These are phyloP conservation scores for Cadophora luteo-olivacea DNA, from an alignment of 2,329 filamentous ascomycete species.

Conservation along the genomic window DNA sequence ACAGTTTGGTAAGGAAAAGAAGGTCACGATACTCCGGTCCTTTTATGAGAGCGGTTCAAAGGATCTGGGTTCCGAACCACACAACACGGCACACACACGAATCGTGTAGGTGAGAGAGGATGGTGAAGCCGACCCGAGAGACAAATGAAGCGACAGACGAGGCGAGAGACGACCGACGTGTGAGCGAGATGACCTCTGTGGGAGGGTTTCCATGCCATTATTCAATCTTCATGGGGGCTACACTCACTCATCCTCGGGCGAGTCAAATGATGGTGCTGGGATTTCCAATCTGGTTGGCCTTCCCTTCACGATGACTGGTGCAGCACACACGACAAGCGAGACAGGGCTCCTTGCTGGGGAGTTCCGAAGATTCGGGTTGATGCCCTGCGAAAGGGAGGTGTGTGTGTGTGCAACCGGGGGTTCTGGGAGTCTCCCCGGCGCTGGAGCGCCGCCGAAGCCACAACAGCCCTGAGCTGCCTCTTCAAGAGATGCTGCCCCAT, in stretches of 20 bases:
- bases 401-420: conserved; percentile 10
- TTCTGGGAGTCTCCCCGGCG: conserved; percentile 8
- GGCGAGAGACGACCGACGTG: conserved; percentile 4
- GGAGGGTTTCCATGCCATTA: not conserved
- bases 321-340: not conserved
- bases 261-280: conserved; percentile 17
- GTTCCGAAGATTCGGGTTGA: conserved; percentile 34
- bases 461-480: conserved; percentile 1
- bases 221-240: conserved; percentile 4
- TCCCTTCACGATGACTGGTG: conserved; percentile 11
- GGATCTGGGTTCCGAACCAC: not conserved
- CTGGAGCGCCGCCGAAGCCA: conserved; percentile 3
- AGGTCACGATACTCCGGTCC: conserved; percentile 5
- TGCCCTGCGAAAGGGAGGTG: conserved; percentile 31
- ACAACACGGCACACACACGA: not conserved
- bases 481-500: conserved; percentile 13
- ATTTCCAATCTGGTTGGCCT: conserved; percentile 19
- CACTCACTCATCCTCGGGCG: not conserved
- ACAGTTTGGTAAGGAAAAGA: not conserved
- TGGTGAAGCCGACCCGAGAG: conserved; percentile 7
- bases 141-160: conserved; percentile 4
- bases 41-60: conserved; percentile 4
- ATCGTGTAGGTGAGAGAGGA: not conserved
- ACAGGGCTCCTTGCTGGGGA: conserved; percentile 25
- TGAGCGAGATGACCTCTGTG: conserved; percentile 1